Evolutionary conservation across 768 basidiomycete species (phyloP), one percentile per base, ranked within the genome.

Genomic region (Obba rivulosa): DNA sequence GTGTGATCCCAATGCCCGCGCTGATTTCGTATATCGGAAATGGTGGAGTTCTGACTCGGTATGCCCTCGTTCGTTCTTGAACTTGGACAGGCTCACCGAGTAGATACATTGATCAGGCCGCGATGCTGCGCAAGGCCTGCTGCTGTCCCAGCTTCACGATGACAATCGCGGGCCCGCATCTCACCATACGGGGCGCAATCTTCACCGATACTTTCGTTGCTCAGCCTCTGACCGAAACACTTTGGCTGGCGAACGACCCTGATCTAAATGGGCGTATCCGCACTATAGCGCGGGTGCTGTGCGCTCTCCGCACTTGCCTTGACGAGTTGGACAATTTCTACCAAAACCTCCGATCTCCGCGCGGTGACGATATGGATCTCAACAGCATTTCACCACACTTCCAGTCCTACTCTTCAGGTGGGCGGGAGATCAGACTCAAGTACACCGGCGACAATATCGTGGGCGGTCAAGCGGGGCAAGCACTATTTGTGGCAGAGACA

Each of bases 111-210:
- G 22, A 43, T 21, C 36, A 55, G 55, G 39, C 40, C 24, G 17
- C 24, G 38, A 2, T n/a, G 3, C 10, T 61, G 35, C 48, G 50
- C 14, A 35, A 51, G 9, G 28, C 13, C 8, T 57, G 44, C 34
- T 62, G 60, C 49, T 62, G 60, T 36, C 57, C 61, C 11, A 45
- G 38, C 18, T 43, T 62, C 38, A 34, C 59, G 10, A n/a, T 61
- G 11, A 54, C 40, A 8, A 45, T 54, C 4, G 53, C 57, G 2
- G 61, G 58, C 28, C 54, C 61, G 21, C 36, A 45, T 13, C 40
- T 62, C 20, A 24, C 22, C 18, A 46, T 62, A 24, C 22, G 35
- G 22, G 61, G 59, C 8, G 59, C 50, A 4, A 52, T 61, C 18
- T 51, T 59, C 40, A 50, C 50, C 21, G 52, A 59, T 42, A 7